Evolutionary conservation across 495 filamentous ascomycete genomes (phyloP), one percentile per base, ranked within the genome.

Genomic region (Penicillium coprophilum): DNA sequence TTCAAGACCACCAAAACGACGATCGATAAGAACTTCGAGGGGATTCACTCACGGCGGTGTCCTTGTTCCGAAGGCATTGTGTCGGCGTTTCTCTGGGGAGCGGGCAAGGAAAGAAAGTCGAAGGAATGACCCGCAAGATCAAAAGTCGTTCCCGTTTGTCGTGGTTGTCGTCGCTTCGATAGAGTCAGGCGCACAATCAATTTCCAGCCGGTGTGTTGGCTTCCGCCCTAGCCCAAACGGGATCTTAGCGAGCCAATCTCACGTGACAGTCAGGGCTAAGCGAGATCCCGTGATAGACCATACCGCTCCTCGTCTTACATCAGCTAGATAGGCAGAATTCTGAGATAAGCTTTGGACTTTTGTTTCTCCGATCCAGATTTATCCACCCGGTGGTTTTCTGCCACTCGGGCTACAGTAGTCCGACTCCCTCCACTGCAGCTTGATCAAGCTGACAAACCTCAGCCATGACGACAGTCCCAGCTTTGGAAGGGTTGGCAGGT

Each of bases 61-160:
- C 88, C 88, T 67, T 86, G 77, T 85, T 88, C 87, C 69, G 85
- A 84, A 85, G 86, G 83, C 88, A 92, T 92, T 75, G 82, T 89
- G 85, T 78, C 77, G 68, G 70, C 64, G 68, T 62, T 70, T 71
- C 67, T 73, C 74, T 76, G 73, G 75, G 70, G 68, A 70, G 70
- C 72, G 70, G 74, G 73, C 71, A 71, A 74, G 71, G 69, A 73
- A 74, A 72, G 71, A 66, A 75, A 71, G 74, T 77, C 74, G 71
- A 77, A 70, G 63, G 68, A 74, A 73, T 75, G 73, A 73, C 74
- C 74, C 73, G 75, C 74, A 73, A 73, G 71, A 73, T 77, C 74
- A 72, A 62, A 63, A 64, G 67, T 71, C 69, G 69, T 70, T 76
- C 66, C 73, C 72, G 70, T 68, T 77, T 72, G 73, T 77, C 71